Conservation (phyloP, 2,329 filamentous ascomycete species). For the Knoxdaviesia capensis region DNA sequence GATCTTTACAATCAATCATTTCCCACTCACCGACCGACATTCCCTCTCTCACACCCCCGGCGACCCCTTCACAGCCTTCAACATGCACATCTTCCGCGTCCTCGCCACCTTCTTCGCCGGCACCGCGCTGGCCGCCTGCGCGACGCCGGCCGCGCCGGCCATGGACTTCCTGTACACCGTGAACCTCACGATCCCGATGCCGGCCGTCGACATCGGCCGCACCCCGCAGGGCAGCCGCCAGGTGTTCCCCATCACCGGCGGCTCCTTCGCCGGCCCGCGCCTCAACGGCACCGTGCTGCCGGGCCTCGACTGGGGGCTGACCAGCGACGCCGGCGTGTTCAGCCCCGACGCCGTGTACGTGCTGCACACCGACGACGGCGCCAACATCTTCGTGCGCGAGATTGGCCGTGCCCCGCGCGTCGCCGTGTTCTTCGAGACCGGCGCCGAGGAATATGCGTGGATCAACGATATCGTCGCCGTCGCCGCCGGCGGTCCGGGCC, state of each 20-base stretch:
- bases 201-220: conserved; percentile 13
- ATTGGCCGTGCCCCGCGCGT: conserved; percentile 15
- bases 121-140: too few species aligned
- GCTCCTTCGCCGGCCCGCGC: conserved; percentile 15
- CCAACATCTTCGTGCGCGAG: conserved; percentile 16
- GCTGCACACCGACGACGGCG: conserved; percentile 17
- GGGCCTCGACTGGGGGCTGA: conserved; percentile 17
- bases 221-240: conserved; percentile 11
- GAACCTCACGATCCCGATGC: conserved; percentile 1
- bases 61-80: too few species aligned
- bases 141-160: too few species aligned
- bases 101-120: too few species aligned
- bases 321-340: conserved; percentile 15
- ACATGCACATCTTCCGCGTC: too few species aligned
- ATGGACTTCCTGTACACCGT: conserved; percentile 1
- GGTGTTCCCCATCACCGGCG: conserved; percentile 14
- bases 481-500: conserved; percentile 1
- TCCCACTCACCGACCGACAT: too few species aligned
- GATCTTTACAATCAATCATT: too few species aligned
- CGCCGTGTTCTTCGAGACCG: conserved; percentile 15
- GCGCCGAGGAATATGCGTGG: conserved; percentile 15
- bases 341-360: conserved; percentile 18
- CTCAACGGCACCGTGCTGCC: conserved; percentile 12
- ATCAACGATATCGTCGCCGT: conserved; percentile 14
- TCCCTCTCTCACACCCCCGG: too few species aligned